phyloP scores from a whole-genome alignment of 2,329 filamentous ascomycete genomes.

The Delphinella strobiligena region DNA sequence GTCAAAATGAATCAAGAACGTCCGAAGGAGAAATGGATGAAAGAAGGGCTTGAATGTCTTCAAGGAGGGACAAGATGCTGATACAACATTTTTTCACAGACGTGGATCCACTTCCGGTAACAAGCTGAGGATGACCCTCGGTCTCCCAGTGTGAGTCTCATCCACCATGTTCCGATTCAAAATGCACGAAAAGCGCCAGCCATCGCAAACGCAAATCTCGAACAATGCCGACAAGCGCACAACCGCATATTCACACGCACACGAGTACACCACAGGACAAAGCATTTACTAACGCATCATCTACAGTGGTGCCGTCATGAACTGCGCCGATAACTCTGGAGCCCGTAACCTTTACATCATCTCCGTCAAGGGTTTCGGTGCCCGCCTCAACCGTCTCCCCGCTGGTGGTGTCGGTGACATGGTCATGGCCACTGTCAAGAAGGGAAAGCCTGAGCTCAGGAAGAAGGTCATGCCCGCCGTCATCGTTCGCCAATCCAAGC shows the following conservation, averaged over 20 bases:
- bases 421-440: conserved; percentile 99
- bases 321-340: conserved; percentile 99
- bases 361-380: conserved; percentile 97
- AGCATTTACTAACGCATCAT: conserved; percentile 5
- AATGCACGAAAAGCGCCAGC: neutral
- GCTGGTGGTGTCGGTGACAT: conserved; percentile 98
- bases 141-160: conserved; percentile 97
- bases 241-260: neutral
- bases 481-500: conserved; percentile 97
- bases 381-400: conserved; percentile 91
- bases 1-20: neutral
- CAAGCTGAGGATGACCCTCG: conserved; percentile 99
- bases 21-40: neutral
- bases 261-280: neutral
- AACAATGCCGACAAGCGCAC: no score
- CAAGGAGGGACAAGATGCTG: conserved; percentile 1
- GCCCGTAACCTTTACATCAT: conserved; percentile 99
- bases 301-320: conserved; percentile 92
- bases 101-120: conserved; percentile 89
- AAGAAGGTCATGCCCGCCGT: conserved; percentile 99
- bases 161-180: neutral
- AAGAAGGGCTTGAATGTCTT: neutral
- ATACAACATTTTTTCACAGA: conserved; percentile 25
- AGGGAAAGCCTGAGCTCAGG: conserved; percentile 99
- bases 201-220: no score